Percentiles rank a stretch among this genome's conserved stretches.
Evolutionary conservation across 2,329 filamentous ascomycete genomes (phyloP).

Genomic region (Pseudocercospora musae): DNA sequence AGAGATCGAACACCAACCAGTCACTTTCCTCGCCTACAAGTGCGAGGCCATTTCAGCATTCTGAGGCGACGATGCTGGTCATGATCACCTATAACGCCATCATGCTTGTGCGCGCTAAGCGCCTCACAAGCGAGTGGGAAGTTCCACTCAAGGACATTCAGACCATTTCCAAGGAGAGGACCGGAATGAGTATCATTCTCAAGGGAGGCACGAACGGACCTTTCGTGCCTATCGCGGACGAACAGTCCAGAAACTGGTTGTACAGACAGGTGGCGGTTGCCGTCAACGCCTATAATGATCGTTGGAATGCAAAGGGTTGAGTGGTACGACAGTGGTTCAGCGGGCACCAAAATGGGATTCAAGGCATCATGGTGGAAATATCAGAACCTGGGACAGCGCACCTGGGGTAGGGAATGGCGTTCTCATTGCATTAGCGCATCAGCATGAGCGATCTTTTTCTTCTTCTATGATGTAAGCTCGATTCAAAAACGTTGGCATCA

Average conservation of each 20-base stretch:
- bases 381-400: neutral
- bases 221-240: slow-evolving; percentile 90
- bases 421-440: neutral
- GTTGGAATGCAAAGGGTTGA: slow-evolving; percentile 59
- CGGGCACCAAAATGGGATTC: neutral
- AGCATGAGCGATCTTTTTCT: neutral
- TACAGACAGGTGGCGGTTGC: slow-evolving; percentile 64
- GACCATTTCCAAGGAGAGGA: slow-evolving; percentile 94
- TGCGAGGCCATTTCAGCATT: slow-evolving; percentile 15
- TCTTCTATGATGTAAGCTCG: neutral
- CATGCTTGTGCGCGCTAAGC: slow-evolving; percentile 82
- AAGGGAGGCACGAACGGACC: slow-evolving; percentile 91
- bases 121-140: slow-evolving; percentile 89
- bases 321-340: neutral
- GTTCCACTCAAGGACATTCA: slow-evolving; percentile 93
- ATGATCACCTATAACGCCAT: slow-evolving; percentile 63
- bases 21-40: slow-evolving; percentile 10
- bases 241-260: slow-evolving; percentile 67
- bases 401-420: neutral
- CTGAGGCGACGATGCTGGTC: slow-evolving; percentile 63
- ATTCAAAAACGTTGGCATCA: neutral
- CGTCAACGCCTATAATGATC: slow-evolving; percentile 66
- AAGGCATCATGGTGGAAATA: neutral
- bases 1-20: slow-evolving; percentile 15
- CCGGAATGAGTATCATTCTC: slow-evolving; percentile 82